Evolutionary conservation across 2,329 filamentous ascomycete genomes (phyloP), one percentile per base, ranked within the genome.

Genomic region (Alternaria panax): DNA sequence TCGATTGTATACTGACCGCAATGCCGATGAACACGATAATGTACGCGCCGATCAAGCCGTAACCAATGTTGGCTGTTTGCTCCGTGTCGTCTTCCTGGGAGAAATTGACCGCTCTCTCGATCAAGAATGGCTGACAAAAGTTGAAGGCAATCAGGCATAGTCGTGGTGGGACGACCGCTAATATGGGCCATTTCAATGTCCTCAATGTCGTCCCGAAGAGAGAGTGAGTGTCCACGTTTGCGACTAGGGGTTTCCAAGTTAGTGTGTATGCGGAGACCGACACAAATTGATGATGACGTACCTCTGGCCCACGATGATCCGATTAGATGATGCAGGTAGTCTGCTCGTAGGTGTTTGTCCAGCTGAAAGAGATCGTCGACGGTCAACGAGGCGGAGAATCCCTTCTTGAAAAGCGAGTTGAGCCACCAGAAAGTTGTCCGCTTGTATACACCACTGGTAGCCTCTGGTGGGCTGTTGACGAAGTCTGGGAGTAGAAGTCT

Each of bases 381-480:
- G 0, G 70, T 64, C 14, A 86, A 63, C 4, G 77, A 62, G 7
- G 78, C 81, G 5, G 71, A 78, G 72, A 80, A 86, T 0, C 85
- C 84, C 16, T 75, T 72, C 25, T 77, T 77, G 41, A 88, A 82
- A 7, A 88, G 68, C 2, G 79, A 78, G 57, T 83, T 85, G 50
- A 86, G 70, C 85, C 85, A 87, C 76, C 79, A 82, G 66, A 87
- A 87, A 12, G 85, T 72, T 0, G 72, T 74, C 42, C 78, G 76
- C 59, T 78, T 85, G 62, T 82, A 82, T n/a, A 84, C 74, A 3
- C 84, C 80, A 46, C 81, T 83, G 2, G 82, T 86, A 3, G 81
- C 81, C 66, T 88, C 86, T 0, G 78, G 80, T 1, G 85, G 83
- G 41, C 77, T 79, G 2, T 68, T 61, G 1, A 74, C 70, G 46